A percentile compares a stretch with the other conserved stretches of the same genome.
Conservation (phyloP, 306 rosid genomes). For the Pyrus pyrifolia region DNA sequence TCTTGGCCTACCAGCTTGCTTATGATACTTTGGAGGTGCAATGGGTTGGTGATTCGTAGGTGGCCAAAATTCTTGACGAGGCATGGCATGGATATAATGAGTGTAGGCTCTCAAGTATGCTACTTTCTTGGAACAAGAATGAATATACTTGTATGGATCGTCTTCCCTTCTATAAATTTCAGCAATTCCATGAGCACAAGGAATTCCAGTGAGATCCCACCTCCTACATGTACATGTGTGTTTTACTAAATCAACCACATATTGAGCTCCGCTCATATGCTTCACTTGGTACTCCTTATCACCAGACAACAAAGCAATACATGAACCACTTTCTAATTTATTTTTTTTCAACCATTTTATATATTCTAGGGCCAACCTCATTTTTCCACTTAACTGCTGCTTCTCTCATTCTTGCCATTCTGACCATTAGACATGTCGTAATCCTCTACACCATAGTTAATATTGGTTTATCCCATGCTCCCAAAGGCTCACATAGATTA, state of each 20-base stretch:
- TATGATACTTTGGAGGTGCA: too few species aligned
- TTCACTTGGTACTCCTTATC: background rate
- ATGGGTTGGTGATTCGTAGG: too few species aligned
- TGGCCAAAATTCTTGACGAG: too few species aligned
- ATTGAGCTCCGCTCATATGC: background rate
- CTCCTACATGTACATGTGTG: background rate
- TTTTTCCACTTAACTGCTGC: background rate
- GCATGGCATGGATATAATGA: background rate
- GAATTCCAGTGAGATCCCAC: background rate
- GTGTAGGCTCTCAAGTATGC: background rate
- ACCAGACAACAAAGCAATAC: background rate
- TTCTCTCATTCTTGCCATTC: background rate
- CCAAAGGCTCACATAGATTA: background rate
- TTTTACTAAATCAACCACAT: background rate
- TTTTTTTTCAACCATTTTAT: background rate
- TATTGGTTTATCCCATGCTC: background rate
- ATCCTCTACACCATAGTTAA: background rate
- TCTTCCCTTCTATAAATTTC: background rate
- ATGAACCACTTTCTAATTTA: background rate
- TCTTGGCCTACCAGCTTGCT: too few species aligned
- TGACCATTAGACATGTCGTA: background rate
- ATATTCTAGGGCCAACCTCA: background rate
- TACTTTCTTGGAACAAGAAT: background rate
- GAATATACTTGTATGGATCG: background rate
- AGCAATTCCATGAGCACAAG: background rate